Evolutionary conservation across 2,329 filamentous ascomycete species (phyloP), one percentile per base, ranked within the genome.

Genomic region (Colletotrichum magnum): DNA sequence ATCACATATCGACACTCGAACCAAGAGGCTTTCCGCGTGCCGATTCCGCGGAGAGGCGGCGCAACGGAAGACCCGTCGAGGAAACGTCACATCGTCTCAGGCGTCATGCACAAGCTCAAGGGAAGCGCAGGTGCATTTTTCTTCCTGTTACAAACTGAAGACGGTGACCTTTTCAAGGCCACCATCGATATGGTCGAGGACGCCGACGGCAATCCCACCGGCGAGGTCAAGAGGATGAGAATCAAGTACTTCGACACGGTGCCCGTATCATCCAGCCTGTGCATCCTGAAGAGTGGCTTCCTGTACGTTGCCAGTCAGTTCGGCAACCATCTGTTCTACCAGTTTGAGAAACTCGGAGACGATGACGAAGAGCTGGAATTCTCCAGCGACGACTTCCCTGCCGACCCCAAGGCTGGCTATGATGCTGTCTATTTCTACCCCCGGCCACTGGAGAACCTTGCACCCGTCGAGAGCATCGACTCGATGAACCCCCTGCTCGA

Each of bases 211-310:
- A 91, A 94, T 69, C 85, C 91, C 1, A 95, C 93, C 0, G 92
- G 93, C 36, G 93, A 96, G 76, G 95, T 98, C 2, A 89, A 89
- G 75, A 88, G 91, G 68, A 84, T 99, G 67, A 96, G 94, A 79
- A 93, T 99, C 81, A 98, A 98, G 79, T 99, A 98, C 80, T 99
- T 98, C 75, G 96, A 99, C 76, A 99, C 96, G 0, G 93, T 98
- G 4, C 95, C 97, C 0, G 86, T 97, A 45, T 94, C 95, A 0
- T 91, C 93, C 0, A 97, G 89, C 77, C 87, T 99, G 52, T 94
- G 94, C 78, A 97, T 99, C 73, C 82, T 99, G 73, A 97, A 97
- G 82, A 97, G 94, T 73, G 97, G 96, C 32, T 99, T 97, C 77
- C 87, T 99, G 12, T 99, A 96, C 76, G 92, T 95, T 61, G 94